Base-by-base conservation (phyloP, 192 early-diverging fungal genomes). In the Linnemannia exigua region DNA sequence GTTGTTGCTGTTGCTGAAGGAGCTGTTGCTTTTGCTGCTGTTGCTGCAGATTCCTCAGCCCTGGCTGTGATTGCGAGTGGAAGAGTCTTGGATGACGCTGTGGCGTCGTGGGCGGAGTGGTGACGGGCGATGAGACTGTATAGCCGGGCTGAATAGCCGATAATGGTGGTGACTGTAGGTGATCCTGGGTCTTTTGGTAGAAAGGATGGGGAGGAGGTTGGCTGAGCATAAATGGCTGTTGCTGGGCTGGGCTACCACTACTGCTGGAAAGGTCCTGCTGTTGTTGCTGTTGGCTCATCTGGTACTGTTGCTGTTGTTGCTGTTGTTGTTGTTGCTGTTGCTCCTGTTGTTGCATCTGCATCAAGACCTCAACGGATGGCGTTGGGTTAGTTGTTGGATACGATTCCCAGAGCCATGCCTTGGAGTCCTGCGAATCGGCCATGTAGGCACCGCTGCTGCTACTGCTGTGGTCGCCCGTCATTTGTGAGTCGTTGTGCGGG, bases 31-130 rank as follows among this genome's bases (percentile, higher is more conserved):
- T 80, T 38, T 79, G 66, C 41, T 86, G 84, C 66, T 86, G 74
- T 25, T 86, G 84, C 19, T 86, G 84, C n/a, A 86, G 25, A 33
- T 69, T 72, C 20, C 84, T 67, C 7, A 86, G 61, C 9, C 84
- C 84, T 0, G 84, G 84, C 51, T 86, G 84, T 5, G 84, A 86
- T 44, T 86, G 84, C 5, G 84, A 86, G 25, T 86, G 84, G 70
- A 86, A 75, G 12, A 86, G 70, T 14, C 84, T 68, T 48, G 70
- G 84, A 12, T 66, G 79, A 11, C 77, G 67, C 8, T 86, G 77
- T 46, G 84, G 84, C 12, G 84, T 80, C 38, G 52, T 51, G 33
- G 84, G 78, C 15, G 84, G 70, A 12, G 78, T 86, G 28, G 67
- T 79, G 19, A 63, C 35, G 19, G 84, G 70, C 0, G 78, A 80